Percentiles rank a stretch among this genome's conserved stretches.
Conservation (phyloP, 1,284 basidiomycete species). For the Chiua sp. region DNA sequence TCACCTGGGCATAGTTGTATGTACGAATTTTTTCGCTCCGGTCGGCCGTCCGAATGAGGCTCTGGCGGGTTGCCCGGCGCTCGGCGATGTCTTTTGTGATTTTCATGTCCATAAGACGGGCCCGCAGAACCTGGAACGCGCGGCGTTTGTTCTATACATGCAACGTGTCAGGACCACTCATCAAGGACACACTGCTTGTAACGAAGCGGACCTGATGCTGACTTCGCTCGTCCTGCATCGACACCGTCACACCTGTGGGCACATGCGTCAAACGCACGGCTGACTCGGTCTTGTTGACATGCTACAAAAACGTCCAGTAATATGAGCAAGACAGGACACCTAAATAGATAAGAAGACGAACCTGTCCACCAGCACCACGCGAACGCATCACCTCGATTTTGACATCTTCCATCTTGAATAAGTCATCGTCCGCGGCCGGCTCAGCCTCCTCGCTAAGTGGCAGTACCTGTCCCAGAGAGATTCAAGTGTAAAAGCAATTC, state of each 20-base stretch:
- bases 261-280: constrained; percentile 96
- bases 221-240: constrained; percentile 98
- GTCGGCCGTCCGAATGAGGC: constrained; percentile 80
- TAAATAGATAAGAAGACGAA: constrained; percentile 35
- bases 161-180: constrained; percentile 1
- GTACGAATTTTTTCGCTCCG: constrained; percentile 93
- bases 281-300: constrained; percentile 99
- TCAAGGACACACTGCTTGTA: not conserved
- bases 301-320: constrained; percentile 51
- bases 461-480: constrained; percentile 61
- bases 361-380: constrained; percentile 96
- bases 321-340: constrained; percentile 6
- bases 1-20: constrained; percentile 89
- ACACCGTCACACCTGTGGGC: constrained; percentile 94
- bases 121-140: constrained; percentile 87
- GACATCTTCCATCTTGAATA: constrained; percentile 88
- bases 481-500: not conserved
- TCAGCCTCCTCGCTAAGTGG: constrained; percentile 74
- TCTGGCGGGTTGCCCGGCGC: constrained; percentile 71
- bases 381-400: constrained; percentile 94
- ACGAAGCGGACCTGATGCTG: constrained; percentile 79
- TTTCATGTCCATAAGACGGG: constrained; percentile 83
- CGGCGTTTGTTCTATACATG: constrained; percentile 80
- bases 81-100: constrained; percentile 72
- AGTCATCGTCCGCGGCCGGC: constrained; percentile 50